phyloP scores from a whole-genome alignment of 352 stramenopile genomes.

The Pythium pyrilobum region DNA sequence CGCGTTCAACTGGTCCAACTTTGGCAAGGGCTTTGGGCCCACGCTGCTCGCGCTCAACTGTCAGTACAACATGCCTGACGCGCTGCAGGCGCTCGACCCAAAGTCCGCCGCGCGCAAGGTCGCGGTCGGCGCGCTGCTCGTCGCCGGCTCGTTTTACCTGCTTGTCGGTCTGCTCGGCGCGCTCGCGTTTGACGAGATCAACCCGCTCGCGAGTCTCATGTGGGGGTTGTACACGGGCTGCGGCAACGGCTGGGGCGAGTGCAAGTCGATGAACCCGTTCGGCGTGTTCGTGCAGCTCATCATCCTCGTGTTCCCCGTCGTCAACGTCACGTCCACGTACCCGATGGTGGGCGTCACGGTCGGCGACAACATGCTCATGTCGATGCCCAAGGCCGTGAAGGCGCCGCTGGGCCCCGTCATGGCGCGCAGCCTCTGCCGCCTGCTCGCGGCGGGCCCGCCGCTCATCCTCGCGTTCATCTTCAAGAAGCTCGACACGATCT shows the following conservation, averaged over 20 bases:
- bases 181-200: constrained; percentile 73
- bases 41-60: constrained; percentile 83
- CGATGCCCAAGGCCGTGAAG: constrained; percentile 58
- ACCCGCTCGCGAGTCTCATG: constrained; percentile 73
- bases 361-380: constrained; percentile 84
- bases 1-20: constrained; percentile 72
- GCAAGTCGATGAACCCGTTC: constrained; percentile 35
- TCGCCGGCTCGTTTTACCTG: constrained; percentile 69
- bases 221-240: constrained; percentile 78
- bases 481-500: constrained; percentile 87
- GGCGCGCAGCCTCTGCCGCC: constrained; percentile 52
- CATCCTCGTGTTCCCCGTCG: constrained; percentile 76
- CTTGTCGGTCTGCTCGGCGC: constrained; percentile 68
- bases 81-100: constrained; percentile 67
- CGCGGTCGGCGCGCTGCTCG: constrained; percentile 54
- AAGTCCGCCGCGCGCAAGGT: constrained; percentile 61
- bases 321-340: constrained; percentile 83
- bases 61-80: constrained; percentile 86
- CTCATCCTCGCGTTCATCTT: constrained; percentile 75
- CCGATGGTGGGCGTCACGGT: constrained; percentile 82
- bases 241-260: constrained; percentile 69
- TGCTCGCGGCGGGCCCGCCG: constrained; percentile 58
- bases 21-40: constrained; percentile 75
- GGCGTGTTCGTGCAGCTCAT: constrained; percentile 67
- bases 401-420: constrained; percentile 34